These are phyloP conservation scores for Sclerotinia spermophila DNA, from an alignment of 2,329 filamentous ascomycete genomes.

Conservation along the genomic window DNA sequence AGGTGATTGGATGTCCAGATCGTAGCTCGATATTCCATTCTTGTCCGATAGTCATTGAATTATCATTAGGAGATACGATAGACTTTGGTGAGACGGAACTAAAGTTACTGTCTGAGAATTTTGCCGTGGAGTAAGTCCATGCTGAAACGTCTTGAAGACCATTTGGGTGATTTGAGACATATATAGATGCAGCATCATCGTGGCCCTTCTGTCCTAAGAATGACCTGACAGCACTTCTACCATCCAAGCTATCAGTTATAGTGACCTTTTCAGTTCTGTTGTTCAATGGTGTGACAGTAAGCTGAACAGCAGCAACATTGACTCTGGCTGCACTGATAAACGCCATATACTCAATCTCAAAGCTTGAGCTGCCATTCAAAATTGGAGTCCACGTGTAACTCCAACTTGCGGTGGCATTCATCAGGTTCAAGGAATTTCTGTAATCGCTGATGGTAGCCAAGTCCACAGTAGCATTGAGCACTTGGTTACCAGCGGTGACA, in stretches of 20 bases:
- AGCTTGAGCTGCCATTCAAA: slow-evolving; percentile 48
- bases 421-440: slow-evolving; percentile 46
- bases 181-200: slow-evolving; percentile 48
- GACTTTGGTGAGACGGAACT: slow-evolving; percentile 35
- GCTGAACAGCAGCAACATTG: slow-evolving; percentile 21
- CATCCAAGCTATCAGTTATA: slow-evolving; percentile 60
- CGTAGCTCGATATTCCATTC: slow-evolving; percentile 48
- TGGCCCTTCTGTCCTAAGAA: slow-evolving; percentile 49
- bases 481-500: slow-evolving; percentile 50
- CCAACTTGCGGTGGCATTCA: slow-evolving; percentile 15
- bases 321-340: slow-evolving; percentile 23
- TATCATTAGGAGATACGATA: slow-evolving; percentile 41
- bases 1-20: slow-evolving; percentile 47
- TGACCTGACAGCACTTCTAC: slow-evolving; percentile 58
- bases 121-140: slow-evolving; percentile 49
- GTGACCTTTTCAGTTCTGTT: slow-evolving; percentile 40
- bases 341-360: slow-evolving; percentile 55
- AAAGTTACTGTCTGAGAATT: slow-evolving; percentile 31
- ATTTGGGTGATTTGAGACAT: slow-evolving; percentile 56
- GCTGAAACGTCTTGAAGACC: slow-evolving; percentile 57
- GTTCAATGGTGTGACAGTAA: slow-evolving; percentile 19
- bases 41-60: slow-evolving; percentile 60
- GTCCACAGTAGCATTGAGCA: slow-evolving; percentile 57
- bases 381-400: slow-evolving; percentile 22
- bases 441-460: slow-evolving; percentile 58